phyloP scores from a whole-genome alignment of 2,329 filamentous ascomycete genomes.

The Cytospora piceicola region DNA sequence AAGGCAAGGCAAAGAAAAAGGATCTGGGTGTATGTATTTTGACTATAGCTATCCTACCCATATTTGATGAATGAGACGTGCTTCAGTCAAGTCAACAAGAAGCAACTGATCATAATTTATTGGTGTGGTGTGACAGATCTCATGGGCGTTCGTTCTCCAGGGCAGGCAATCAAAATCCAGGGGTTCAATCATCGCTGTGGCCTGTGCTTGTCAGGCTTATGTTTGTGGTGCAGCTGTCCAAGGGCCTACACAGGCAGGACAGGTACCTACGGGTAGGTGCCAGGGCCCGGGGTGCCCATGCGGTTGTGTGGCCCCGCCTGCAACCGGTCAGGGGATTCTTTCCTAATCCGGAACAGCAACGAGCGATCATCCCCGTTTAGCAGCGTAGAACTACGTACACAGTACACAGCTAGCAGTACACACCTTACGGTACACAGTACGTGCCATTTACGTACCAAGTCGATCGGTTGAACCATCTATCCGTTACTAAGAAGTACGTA shows the following conservation, averaged over 20 bases:
- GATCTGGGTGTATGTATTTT: too few relatives aligned
- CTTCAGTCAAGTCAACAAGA: too few relatives aligned
- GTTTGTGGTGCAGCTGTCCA: too few relatives aligned
- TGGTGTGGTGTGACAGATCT: not conserved
- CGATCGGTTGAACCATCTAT: too few relatives aligned
- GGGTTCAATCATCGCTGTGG: not conserved
- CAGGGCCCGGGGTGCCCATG: too few relatives aligned
- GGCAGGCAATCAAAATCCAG: not conserved
- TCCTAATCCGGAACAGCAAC: not conserved
- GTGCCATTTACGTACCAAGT: not conserved
- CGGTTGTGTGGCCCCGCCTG: not conserved
- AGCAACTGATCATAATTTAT: too few relatives aligned
- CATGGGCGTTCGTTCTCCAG: not conserved
- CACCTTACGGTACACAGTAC: not conserved
- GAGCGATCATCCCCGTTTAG: not conserved
- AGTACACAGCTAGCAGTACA: not conserved
- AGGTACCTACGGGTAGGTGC: too few relatives aligned
- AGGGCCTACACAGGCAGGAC: too few relatives aligned
- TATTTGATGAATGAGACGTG: not conserved
- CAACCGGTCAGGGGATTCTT: not conserved
- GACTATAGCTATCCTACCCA: not conserved
- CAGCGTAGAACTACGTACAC: not conserved
- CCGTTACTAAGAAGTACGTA: too few relatives aligned
- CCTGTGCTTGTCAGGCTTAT: too few relatives aligned
- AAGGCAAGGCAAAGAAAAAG: not conserved